Evolutionary conservation across 1,139 yeast genomes (phyloP), one percentile per base, ranked within the genome.

Genomic region (Diutina sp.): DNA sequence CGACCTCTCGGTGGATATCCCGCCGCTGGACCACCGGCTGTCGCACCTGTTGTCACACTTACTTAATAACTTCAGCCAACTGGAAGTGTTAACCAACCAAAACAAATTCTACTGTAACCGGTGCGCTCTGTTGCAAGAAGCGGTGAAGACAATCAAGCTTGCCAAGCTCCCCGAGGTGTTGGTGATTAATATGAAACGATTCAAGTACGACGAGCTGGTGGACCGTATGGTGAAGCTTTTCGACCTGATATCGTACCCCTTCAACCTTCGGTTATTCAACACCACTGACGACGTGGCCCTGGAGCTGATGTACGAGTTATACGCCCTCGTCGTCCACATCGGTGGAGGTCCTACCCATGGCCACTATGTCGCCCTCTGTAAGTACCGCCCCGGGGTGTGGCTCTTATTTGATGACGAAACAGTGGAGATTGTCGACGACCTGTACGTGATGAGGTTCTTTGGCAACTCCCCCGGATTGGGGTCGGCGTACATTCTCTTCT

Each of bases 311-410:
- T 93, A 90, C 65, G 97, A 90, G 63, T 72, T 93, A 56, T 86
- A 84, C 60, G 90, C 95, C 0, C 84, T 91, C 51, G 95, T 93
- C 28, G 90, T 93, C 25, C 99, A 93, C 66, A 85, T 93, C 64
- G 99, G 99, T 4, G 96, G 97, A 2, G 98, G 98, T 0, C 97
- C 98, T 1, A 90, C 90, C 75, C 97, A 91, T 70, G 99, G 99
- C 0, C 99, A 93, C 68, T 93, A 93, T 66, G 91, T 93, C 14
- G 82, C 96, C 0, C 73, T 93, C 9, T 87, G 95, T 61, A 90
- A 90, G 67, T 85, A 91, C 14, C 84, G 81, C 58, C 78, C 81
- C 25, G 83, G 84, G 50, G 89, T 97, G 1, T 93, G 99, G 99
- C 72, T 93, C 41, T 71, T 93, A 59, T 93, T 89, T 70, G 99